Conservation (phyloP, 371 early-diverging fungal species). For the Mortierella sp. region DNA sequence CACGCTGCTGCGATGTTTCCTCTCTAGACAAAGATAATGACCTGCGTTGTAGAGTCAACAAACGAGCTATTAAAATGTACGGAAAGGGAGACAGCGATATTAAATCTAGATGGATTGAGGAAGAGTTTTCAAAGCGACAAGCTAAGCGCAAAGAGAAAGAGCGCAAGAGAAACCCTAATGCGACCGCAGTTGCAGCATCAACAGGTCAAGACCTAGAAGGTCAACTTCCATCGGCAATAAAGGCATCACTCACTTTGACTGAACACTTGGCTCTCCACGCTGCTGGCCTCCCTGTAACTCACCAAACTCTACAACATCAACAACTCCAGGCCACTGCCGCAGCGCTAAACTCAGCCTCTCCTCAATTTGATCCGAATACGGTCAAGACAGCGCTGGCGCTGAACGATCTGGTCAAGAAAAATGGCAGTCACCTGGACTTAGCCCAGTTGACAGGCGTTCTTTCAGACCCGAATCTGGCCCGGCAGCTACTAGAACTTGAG, state of each 20-base stretch:
- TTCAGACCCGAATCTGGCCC: conserved; percentile 42
- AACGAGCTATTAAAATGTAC: conserved; percentile 78
- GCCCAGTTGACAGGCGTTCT: conserved; percentile 47
- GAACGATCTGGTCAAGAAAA: conserved; percentile 49
- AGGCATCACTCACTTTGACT: conserved; percentile 29
- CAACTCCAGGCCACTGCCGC: conserved; percentile 20
- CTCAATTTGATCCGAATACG: conserved; percentile 48
- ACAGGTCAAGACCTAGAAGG: neutral
- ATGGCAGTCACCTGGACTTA: conserved; percentile 43
- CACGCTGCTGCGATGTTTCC: neutral
- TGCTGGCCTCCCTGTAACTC: neutral
- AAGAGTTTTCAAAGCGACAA: conserved; percentile 79
- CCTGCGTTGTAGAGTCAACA: conserved; percentile 83
- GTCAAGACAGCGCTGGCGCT: conserved; percentile 57
- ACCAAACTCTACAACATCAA: conserved; percentile 22
- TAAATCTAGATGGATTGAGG: conserved; percentile 77
- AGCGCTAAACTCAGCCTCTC: neutral
- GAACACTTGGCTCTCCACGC: conserved; percentile 62
- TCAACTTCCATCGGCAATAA: conserved; percentile 1
- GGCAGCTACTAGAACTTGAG: conserved; percentile 45
- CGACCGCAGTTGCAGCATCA: conserved; percentile 31
- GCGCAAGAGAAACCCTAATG: conserved; percentile 63
- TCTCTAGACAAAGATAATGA: conserved; percentile 83
- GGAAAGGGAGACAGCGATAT: conserved; percentile 70
- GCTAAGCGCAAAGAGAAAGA: conserved; percentile 78